phyloP scores from a whole-genome alignment of 768 basidiomycete genomes.

The Tephrocybe sp. region DNA sequence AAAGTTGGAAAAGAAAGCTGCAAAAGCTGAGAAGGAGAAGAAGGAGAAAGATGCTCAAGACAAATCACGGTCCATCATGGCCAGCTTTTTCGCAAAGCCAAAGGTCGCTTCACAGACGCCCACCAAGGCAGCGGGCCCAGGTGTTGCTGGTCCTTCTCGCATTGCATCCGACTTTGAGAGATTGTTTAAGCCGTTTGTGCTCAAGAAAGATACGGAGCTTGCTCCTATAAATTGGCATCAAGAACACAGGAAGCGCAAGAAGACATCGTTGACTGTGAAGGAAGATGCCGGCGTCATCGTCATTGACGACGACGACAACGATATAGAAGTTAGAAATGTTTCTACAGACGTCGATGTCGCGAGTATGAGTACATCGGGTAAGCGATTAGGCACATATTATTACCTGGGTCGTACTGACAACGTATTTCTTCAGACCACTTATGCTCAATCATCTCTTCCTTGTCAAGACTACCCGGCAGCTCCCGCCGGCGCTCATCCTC shows the following conservation, averaged over 20 bases:
- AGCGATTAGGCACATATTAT: too few species aligned
- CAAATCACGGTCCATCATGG: conserved; percentile 75
- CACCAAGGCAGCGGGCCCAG: conserved; percentile 24
- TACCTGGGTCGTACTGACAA: too few species aligned
- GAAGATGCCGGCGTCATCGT: conserved; percentile 53
- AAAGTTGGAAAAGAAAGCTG: conserved; percentile 63
- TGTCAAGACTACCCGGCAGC: conserved; percentile 28
- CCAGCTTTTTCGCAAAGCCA: conserved; percentile 74
- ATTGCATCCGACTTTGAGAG: conserved; percentile 66
- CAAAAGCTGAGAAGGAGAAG: conserved; percentile 70
- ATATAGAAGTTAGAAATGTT: conserved; percentile 26
- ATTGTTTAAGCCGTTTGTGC: conserved; percentile 75
- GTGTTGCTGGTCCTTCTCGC: conserved; percentile 37
- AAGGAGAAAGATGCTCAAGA: conserved; percentile 69
- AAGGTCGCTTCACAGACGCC: conserved; percentile 31
- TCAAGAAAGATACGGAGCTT: conserved; percentile 72
- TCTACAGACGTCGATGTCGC: conserved; percentile 25
- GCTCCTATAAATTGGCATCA: conserved; percentile 76
- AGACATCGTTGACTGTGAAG: conserved; percentile 15
- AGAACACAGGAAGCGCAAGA: conserved; percentile 28
- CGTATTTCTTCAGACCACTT: conserved; percentile 35
- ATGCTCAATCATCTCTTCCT: conserved; percentile 31
- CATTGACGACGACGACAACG: conserved; percentile 39
- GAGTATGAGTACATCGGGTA: conserved; percentile 43
- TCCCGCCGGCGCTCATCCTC: conserved; percentile 18